Percentiles rank a stretch among this genome's conserved stretches.
Evolutionary conservation across 129 eudicot genomes (phyloP).

Genomic region (Arctium lappa): DNA sequence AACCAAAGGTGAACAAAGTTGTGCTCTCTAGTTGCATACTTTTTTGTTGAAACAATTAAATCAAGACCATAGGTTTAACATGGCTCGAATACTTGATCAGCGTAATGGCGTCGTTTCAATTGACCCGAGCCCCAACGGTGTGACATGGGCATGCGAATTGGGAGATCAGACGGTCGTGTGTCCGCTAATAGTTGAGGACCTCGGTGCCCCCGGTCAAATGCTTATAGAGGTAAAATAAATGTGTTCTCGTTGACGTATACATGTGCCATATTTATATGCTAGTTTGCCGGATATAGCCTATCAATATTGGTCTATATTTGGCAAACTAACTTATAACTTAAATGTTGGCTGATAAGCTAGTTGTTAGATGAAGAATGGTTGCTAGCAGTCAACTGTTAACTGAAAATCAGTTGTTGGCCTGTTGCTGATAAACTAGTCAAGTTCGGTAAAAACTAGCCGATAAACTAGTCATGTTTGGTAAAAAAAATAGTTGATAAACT

Average conservation of each 20-base stretch:
- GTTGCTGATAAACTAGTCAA: too few relatives aligned
- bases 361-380: too few relatives aligned
- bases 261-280: not conserved
- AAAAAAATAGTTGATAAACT: not conserved
- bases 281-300: not conserved
- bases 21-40: not conserved
- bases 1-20: conserved; percentile 45
- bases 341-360: too few relatives aligned
- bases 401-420: too few relatives aligned
- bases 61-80: conserved; percentile 4
- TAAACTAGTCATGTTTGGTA: too few relatives aligned
- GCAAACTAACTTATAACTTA: not conserved
- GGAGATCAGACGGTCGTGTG: conserved; percentile 55
- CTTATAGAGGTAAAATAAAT: conserved; percentile 60
- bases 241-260: not conserved
- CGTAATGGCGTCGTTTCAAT: conserved; percentile 13
- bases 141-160: conserved; percentile 88
- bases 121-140: conserved; percentile 39
- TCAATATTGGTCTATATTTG: not conserved
- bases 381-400: too few relatives aligned
- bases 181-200: conserved; percentile 83
- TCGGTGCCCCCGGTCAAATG: conserved; percentile 72
- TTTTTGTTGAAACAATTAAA: not conserved
- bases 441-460: too few relatives aligned
- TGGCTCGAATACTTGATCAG: not conserved